Evolutionary conservation across 225 moss, liverwort and hornwort genomes (phyloP).

Genomic region (Antitrichia curtipendula): DNA sequence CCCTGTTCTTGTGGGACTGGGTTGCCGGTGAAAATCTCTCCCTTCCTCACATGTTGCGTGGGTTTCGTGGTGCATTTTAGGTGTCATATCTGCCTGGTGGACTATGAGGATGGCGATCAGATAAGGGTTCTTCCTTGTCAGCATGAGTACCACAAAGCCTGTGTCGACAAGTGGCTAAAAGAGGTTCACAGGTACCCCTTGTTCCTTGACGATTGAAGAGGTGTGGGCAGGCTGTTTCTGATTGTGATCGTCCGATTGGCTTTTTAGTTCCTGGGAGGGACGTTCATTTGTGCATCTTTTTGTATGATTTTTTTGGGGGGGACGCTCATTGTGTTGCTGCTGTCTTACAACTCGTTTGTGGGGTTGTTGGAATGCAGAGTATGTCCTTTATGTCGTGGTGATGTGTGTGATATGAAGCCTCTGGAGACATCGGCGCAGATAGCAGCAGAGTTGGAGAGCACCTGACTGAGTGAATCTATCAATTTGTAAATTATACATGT

Average conservation of each 20-base stretch:
- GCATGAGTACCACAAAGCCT: conserved; percentile 80
- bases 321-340: not conserved
- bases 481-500: conserved; percentile 23
- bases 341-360: not conserved
- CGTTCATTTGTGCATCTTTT: not conserved
- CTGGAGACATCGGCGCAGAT: not conserved
- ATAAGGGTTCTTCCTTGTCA: conserved; percentile 78
- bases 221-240: not conserved
- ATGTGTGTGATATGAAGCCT: conserved; percentile 65
- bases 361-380: conserved; percentile 40
- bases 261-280: not conserved
- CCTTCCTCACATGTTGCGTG: not conserved
- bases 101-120: conserved; percentile 84
- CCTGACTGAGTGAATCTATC: not conserved
- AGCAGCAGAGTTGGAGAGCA: conserved; percentile 2
- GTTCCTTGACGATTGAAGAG: not conserved
- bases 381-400: conserved; percentile 82
- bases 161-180: conserved; percentile 87
- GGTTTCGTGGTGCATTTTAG: conserved; percentile 6
- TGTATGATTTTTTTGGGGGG: not conserved
- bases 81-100: conserved; percentile 86
- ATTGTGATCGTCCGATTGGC: not conserved
- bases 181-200: conserved; percentile 65
- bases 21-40: not conserved
- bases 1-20: not conserved